Evolutionary conservation across 371 early-diverging fungal genomes (phyloP), one percentile per base, ranked within the genome.

Genomic region (Mucor velutinosus): DNA sequence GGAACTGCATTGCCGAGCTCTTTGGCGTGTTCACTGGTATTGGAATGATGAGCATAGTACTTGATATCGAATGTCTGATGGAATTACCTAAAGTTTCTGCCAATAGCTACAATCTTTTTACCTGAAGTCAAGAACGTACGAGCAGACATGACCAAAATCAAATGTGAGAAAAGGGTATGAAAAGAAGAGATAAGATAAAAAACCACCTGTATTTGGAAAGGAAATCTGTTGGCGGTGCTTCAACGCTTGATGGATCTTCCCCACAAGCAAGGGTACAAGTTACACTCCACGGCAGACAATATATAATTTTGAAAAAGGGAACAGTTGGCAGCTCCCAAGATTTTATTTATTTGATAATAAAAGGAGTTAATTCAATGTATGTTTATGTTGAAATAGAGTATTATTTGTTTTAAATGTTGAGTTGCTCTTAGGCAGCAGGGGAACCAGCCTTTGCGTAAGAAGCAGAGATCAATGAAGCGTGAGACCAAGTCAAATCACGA

Each of bases 1-100:
- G 97, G 97, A 17, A 97, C 92, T 11, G 93, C 87, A 73, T 95
- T 97, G 53, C 94, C 93, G 6, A 98, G 87, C 76, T 97, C 97
- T 73, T 94, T 93, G 39, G 96, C 96, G 70, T 97, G 97, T 66
- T 94, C 95, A 64, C 90, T 90, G 3, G 10, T 25, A 23, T 30
- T 17, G 8, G 17, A n/a, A 23, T n/a, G 30, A 30, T 30, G 10
- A 19, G 23, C 11, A 21, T 37, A 2, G 32, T 19, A 6, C n/a
- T 27, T 41, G 17, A 15, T 17, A 17, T 33, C 6, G 14, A 53
- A 23, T 23, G 0, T 55, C 21, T 62, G 32, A 21, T 58, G 19
- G 19, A 1, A 17, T 55, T 75, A 77, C 82, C 82, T 77, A 64
- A 80, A 97, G 87, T 95, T 95, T 30, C 97, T 83, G 10, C 97